Conservation (phyloP, 495 filamentous ascomycete species). For the Tuber magnatum region DNA sequence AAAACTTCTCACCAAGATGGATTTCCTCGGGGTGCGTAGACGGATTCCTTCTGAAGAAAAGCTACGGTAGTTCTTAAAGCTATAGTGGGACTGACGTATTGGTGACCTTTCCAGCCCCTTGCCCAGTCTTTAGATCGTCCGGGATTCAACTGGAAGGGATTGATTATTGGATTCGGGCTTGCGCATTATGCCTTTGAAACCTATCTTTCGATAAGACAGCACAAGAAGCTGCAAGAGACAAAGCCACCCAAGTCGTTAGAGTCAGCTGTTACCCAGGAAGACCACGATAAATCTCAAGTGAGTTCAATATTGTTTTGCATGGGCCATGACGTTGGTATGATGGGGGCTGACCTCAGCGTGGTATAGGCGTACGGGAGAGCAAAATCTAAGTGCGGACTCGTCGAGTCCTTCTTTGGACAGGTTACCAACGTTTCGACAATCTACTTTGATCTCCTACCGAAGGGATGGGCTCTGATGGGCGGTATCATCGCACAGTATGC, state of each 20-base stretch:
- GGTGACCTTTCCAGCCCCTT: constrained; percentile 56
- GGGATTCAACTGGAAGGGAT: constrained; percentile 91
- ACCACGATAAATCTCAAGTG: constrained; percentile 89
- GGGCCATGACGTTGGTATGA: neutral
- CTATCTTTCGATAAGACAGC: constrained; percentile 78
- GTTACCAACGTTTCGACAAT: constrained; percentile 79
- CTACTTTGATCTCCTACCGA: constrained; percentile 81
- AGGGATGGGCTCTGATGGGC: constrained; percentile 79
- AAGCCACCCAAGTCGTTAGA: constrained; percentile 76
- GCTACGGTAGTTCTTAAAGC: neutral
- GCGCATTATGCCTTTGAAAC: constrained; percentile 82
- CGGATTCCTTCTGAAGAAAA: neutral
- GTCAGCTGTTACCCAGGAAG: constrained; percentile 77
- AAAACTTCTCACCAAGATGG: constrained; percentile 42
- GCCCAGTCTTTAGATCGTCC: constrained; percentile 82
- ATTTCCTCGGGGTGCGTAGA: constrained; percentile 49
- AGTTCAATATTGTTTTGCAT: constrained; percentile 6
- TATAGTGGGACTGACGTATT: neutral
- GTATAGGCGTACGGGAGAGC: constrained; percentile 79
- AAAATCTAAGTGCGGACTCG: constrained; percentile 80
- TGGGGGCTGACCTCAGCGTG: neutral
- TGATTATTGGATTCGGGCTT: constrained; percentile 87
- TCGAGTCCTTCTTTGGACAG: constrained; percentile 74
- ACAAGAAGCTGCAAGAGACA: constrained; percentile 68
- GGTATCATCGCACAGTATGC: constrained; percentile 62